Evolutionary conservation across 2,329 filamentous ascomycete genomes (phyloP).

Genomic region (Aspergillus persii): DNA sequence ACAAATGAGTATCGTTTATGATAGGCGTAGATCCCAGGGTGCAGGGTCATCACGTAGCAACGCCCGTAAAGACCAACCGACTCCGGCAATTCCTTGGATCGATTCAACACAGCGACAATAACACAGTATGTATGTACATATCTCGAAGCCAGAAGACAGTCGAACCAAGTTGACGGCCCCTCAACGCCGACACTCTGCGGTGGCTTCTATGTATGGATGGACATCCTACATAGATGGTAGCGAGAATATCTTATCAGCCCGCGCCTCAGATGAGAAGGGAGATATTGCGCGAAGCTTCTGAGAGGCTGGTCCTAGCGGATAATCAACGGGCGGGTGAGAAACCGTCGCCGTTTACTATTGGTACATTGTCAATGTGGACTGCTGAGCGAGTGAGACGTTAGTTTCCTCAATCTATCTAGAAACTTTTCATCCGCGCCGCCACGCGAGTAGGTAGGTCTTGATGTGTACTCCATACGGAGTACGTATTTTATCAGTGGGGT

Average conservation of each 20-base stretch:
- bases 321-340: neutral
- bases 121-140: neutral
- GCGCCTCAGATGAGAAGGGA: neutral
- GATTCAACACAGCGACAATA: neutral
- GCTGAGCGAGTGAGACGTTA: neutral
- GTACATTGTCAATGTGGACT: neutral
- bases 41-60: neutral
- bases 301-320: neutral
- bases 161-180: too few relatives aligned
- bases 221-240: too few relatives aligned
- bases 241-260: too few relatives aligned
- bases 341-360: neutral
- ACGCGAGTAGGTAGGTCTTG: too few relatives aligned
- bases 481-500: too few relatives aligned
- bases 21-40: neutral
- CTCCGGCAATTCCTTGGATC: too few relatives aligned
- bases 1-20: neutral
- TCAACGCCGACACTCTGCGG: too few relatives aligned
- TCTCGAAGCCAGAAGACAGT: neutral
- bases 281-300: neutral
- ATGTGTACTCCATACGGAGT: too few relatives aligned
- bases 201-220: too few relatives aligned
- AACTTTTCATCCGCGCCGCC: neutral
- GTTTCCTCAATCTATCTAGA: neutral
- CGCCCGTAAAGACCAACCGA: neutral